Conservation (phyloP, 768 basidiomycete genomes). For the Tricholoma flavovirens region DNA sequence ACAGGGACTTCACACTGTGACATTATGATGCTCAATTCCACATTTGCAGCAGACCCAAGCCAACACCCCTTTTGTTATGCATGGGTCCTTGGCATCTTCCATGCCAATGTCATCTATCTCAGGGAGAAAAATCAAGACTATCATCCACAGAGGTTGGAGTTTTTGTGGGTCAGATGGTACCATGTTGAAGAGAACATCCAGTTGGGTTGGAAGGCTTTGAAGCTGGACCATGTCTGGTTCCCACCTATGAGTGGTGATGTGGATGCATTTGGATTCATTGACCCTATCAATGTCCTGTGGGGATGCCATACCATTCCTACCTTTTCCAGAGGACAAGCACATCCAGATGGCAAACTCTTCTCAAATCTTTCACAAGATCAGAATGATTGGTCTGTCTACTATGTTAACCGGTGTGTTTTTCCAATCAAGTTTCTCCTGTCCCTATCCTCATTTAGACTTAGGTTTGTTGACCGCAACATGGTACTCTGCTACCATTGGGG, state of each 20-base stretch:
- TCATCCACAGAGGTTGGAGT: slow-evolving; percentile 14
- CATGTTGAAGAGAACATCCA: background rate
- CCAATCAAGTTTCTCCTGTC: background rate
- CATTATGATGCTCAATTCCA: background rate
- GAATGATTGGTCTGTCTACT: background rate
- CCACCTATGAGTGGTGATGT: slow-evolving; percentile 9
- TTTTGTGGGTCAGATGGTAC: slow-evolving; percentile 23
- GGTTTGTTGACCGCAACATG: slow-evolving; percentile 18
- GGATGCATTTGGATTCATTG: slow-evolving; percentile 31
- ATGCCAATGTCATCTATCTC: background rate
- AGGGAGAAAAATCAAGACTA: background rate
- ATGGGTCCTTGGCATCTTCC: background rate
- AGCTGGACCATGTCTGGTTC: slow-evolving; percentile 19
- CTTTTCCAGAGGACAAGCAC: slow-evolving; percentile 10
- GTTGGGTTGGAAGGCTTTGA: background rate
- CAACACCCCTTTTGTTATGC: background rate
- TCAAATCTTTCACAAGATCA: background rate
- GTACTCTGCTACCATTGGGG: background rate
- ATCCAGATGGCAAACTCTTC: background rate
- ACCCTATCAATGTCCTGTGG: slow-evolving; percentile 26
- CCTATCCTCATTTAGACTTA: background rate
- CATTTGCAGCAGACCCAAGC: background rate
- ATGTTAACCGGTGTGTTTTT: background rate
- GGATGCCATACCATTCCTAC: slow-evolving; percentile 28
- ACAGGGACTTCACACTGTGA: background rate